phyloP scores from a whole-genome alignment of 108 stramenopile species.

The Fragilariopsis cylindrus region DNA sequence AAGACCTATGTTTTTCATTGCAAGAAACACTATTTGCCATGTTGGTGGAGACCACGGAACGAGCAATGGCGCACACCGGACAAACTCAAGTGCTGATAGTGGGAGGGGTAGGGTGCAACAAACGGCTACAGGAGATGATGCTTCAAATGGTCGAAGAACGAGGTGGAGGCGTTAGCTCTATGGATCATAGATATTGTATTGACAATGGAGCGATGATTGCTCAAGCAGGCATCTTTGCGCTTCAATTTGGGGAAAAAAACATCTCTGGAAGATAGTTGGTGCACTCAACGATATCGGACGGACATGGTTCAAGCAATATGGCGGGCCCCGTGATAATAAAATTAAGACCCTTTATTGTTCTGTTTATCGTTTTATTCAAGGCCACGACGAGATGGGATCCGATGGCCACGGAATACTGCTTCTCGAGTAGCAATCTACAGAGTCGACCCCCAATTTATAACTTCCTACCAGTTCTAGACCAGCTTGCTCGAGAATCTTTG shows the following conservation, averaged over 20 bases:
- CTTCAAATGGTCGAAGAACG: slow-evolving; percentile 88
- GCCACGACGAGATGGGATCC: slow-evolving; percentile 49
- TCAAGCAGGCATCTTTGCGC: slow-evolving; percentile 97
- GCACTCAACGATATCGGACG: slow-evolving; percentile 94
- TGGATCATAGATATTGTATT: slow-evolving; percentile 99
- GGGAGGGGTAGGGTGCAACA: slow-evolving; percentile 99
- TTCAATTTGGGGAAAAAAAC: slow-evolving; percentile 88
- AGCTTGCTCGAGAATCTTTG: slow-evolving; percentile 41
- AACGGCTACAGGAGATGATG: slow-evolving; percentile 98
- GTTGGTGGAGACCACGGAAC: slow-evolving; percentile 99
- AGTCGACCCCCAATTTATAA: slow-evolving; percentile 47
- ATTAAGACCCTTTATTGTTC: neutral
- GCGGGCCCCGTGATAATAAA: slow-evolving; percentile 49
- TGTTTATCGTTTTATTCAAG: slow-evolving; percentile 23
- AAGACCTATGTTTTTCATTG: slow-evolving; percentile 95
- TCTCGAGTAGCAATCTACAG: slow-evolving; percentile 64
- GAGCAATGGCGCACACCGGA: slow-evolving; percentile 98
- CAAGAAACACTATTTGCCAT: slow-evolving; percentile 99
- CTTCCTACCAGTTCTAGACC: slow-evolving; percentile 59
- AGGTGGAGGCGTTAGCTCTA: slow-evolving; percentile 90
- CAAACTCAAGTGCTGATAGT: slow-evolving; percentile 93
- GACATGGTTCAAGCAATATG: slow-evolving; percentile 92
- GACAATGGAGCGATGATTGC: slow-evolving; percentile 99
- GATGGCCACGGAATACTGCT: slow-evolving; percentile 62
- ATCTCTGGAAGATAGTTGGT: slow-evolving; percentile 81